Base-by-base conservation (phyloP, 139 green algal genomes). In the Auxenochlorella pyrenoidosa region DNA sequence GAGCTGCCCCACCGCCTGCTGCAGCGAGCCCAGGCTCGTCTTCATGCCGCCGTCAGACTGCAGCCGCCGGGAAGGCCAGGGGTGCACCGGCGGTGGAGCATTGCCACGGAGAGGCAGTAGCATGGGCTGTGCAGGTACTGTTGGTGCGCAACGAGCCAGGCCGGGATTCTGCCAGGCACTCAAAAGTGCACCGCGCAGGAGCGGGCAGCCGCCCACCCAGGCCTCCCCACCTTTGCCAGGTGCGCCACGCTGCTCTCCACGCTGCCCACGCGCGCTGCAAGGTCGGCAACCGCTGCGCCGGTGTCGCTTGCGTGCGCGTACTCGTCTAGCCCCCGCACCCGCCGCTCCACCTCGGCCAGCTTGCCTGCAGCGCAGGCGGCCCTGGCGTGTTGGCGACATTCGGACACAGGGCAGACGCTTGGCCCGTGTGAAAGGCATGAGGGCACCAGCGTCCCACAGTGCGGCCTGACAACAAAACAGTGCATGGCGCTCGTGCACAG, bases 1-100 rank as follows among this genome's bases (percentile, higher is more conserved):
- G 2, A 88, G 73, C 73, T 88, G 83, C 24, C 70, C 84, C 84
- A 88, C 59, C 21, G 59, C 73, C 22, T 51, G 16, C 38, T 88
- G 65, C 54, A 88, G 51, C 40, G 73, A 66, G 21, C 43, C 73
- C 75, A 88, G 58, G n/a, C 30, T 66, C 5, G 24, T 5, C 58
- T 44, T 65, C 58, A 78, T 65, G 54, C 73, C 75, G 40, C 19
- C 41, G 32, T 83, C 75, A 22, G 84, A 66, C 38, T 76, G 60
- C 79, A 71, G 21, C 0, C 10, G 40, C 19, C 5, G 18, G 5
- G 22, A 2, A 34, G 19, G 36, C 19, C 38, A n/a, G 21, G 38
- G 72, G 32, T 40, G 66, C 38, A 54, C 34, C 13, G 54, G 22
- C 18, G 15, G 15, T 24, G 15, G 22, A 4, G 54, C 2, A 63